Conservation (phyloP, 768 basidiomycete genomes). For the Pisolithus orientalis region DNA sequence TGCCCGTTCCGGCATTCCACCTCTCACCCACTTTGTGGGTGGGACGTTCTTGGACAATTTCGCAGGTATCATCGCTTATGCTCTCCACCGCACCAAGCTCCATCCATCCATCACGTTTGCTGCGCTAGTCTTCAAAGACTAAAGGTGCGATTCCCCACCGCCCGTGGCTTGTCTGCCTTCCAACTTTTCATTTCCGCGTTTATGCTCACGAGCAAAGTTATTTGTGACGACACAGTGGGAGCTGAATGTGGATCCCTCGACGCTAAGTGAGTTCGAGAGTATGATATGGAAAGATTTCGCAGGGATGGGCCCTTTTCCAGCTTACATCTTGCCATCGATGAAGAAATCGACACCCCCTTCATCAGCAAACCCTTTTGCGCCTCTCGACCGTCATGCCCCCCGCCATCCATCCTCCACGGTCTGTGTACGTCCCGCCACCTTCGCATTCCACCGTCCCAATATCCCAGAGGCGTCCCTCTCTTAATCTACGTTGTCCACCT, state of each 20-base stretch:
- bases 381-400: slow-evolving; percentile 21
- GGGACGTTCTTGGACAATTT: too few species aligned
- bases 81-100: slow-evolving; percentile 60
- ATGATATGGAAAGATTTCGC: slow-evolving; percentile 58
- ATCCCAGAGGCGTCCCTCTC: slow-evolving; percentile 50
- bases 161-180: slow-evolving; percentile 67
- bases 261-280: slow-evolving; percentile 53
- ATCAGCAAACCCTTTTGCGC: slow-evolving; percentile 27
- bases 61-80: slow-evolving; percentile 49
- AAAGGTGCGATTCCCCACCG: slow-evolving; percentile 68
- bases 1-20: too few species aligned
- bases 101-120: slow-evolving; percentile 44
- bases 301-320: slow-evolving; percentile 51
- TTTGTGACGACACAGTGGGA: slow-evolving; percentile 97
- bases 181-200: slow-evolving; percentile 66
- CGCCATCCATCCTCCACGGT: slow-evolving; percentile 28
- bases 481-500: slow-evolving; percentile 41
- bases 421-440: slow-evolving; percentile 6
- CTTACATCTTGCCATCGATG: slow-evolving; percentile 54
- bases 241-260: slow-evolving; percentile 62
- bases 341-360: slow-evolving; percentile 49
- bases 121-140: slow-evolving; percentile 44
- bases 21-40: too few species aligned
- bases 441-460: slow-evolving; percentile 23
- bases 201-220: slow-evolving; percentile 71